These are phyloP conservation scores for Eutypa lata DNA, from an alignment of 2,329 filamentous ascomycete species.

Conservation along the genomic window DNA sequence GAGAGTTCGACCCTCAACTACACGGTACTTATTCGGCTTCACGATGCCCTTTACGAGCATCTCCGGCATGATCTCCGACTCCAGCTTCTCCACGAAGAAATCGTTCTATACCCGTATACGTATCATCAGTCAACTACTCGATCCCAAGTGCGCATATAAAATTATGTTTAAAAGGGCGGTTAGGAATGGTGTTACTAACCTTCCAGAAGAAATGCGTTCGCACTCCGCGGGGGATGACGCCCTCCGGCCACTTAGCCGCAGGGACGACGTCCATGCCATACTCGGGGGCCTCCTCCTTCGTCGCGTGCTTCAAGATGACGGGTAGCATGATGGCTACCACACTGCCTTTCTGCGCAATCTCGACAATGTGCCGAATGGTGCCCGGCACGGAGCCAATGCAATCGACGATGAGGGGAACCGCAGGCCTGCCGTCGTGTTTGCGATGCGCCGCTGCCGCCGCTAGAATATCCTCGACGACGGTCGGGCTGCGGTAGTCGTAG, in stretches of 20 bases:
- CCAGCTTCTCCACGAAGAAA: conserved; percentile 51
- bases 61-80: conserved; percentile 51
- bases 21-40: conserved; percentile 37
- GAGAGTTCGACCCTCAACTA: conserved; percentile 37
- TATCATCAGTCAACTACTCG: conserved; percentile 5
- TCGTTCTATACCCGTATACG: conserved; percentile 40
- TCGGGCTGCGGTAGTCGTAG: conserved; percentile 44
- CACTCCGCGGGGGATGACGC: conserved; percentile 51
- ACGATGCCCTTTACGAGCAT: conserved; percentile 39
- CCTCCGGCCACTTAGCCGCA: conserved; percentile 46
- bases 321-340: conserved; percentile 59
- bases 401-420: conserved; percentile 48
- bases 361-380: conserved; percentile 45
- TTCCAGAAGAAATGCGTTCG: conserved; percentile 52
- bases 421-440: conserved; percentile 14
- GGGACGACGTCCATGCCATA: conserved; percentile 52
- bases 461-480: conserved; percentile 31
- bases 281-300: conserved; percentile 42
- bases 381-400: conserved; percentile 51
- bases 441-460: conserved; percentile 19
- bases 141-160: no score
- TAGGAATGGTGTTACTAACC: conserved; percentile 29
- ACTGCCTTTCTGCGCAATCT: conserved; percentile 45
- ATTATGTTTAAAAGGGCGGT: no score
- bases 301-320: conserved; percentile 53